These are phyloP conservation scores for Alloteropsis semialata DNA, from an alignment of 176 grass and related monocot species.

Conservation along the genomic window DNA sequence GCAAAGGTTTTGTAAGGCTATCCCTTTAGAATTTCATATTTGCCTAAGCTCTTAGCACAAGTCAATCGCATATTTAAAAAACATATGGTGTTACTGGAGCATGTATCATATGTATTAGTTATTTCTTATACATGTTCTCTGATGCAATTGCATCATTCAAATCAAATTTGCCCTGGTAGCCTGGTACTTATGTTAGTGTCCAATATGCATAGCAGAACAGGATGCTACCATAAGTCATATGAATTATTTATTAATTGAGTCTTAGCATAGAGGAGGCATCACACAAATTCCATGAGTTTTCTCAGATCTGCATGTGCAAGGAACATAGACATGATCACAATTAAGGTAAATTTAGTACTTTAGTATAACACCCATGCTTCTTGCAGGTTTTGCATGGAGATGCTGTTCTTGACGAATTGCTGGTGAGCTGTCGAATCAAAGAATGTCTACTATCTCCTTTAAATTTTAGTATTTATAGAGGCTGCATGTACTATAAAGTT, in stretches of 20 bases:
- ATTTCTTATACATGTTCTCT: neutral
- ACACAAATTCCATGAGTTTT: neutral
- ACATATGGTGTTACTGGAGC: neutral
- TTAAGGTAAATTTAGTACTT: neutral
- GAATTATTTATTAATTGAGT: slow-evolving; percentile 16
- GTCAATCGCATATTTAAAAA: neutral
- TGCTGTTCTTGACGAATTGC: slow-evolving; percentile 80
- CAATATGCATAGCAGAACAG: neutral
- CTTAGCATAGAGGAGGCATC: neutral
- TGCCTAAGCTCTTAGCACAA: neutral
- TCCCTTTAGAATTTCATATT: neutral
- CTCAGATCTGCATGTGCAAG: neutral
- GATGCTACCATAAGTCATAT: neutral
- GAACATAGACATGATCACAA: neutral
- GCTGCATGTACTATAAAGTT: neutral
- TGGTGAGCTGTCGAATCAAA: slow-evolving; percentile 45
- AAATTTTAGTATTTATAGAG: neutral
- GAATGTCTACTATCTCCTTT: neutral
- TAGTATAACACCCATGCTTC: slow-evolving; percentile 11
- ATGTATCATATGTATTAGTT: neutral
- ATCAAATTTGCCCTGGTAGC: neutral
- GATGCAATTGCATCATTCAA: neutral
- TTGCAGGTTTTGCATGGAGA: slow-evolving; percentile 94
- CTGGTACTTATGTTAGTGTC: neutral
- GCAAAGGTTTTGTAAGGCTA: neutral